These are phyloP conservation scores for Juglanconis oblonga DNA, from an alignment of 2,329 filamentous ascomycete species.

Conservation along the genomic window DNA sequence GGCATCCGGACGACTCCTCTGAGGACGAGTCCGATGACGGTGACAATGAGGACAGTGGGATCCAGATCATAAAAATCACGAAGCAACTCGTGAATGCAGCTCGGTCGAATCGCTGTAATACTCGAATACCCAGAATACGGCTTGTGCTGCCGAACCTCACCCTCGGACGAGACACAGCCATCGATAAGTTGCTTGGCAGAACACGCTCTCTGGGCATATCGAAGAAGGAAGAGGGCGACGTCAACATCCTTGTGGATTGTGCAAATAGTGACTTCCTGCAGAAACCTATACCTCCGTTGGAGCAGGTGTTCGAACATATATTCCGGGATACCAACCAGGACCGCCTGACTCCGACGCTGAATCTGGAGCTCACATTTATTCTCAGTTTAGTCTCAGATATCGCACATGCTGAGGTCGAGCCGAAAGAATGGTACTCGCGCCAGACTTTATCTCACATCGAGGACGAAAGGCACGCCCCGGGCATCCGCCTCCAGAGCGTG, in stretches of 20 bases:
- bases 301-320: conserved; percentile 6
- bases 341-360: conserved; percentile 15
- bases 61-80: conserved; percentile 10
- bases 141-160: conserved; percentile 15
- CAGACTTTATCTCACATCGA: conserved; percentile 18
- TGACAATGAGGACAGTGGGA: conserved; percentile 11
- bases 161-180: conserved; percentile 5
- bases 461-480: conserved; percentile 16
- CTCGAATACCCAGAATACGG: conserved; percentile 15
- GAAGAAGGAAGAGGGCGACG: conserved; percentile 11
- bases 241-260: conserved; percentile 17
- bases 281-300: conserved; percentile 10
- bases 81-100: conserved; percentile 18
- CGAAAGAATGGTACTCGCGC: conserved; percentile 18
- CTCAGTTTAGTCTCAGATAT: conserved; percentile 20
- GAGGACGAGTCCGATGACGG: conserved; percentile 12
- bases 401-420: conserved; percentile 12
- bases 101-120: conserved; percentile 17
- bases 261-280: conserved; percentile 13
- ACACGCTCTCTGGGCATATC: conserved; percentile 10
- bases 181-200: conserved; percentile 15
- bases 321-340: conserved; percentile 18
- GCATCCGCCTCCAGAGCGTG: conserved; percentile 30
- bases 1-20: conserved; percentile 19
- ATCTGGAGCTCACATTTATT: conserved; percentile 19